These are phyloP conservation scores for Tolypocladium nubicola DNA, from an alignment of 2,329 filamentous ascomycete genomes.

Conservation along the genomic window DNA sequence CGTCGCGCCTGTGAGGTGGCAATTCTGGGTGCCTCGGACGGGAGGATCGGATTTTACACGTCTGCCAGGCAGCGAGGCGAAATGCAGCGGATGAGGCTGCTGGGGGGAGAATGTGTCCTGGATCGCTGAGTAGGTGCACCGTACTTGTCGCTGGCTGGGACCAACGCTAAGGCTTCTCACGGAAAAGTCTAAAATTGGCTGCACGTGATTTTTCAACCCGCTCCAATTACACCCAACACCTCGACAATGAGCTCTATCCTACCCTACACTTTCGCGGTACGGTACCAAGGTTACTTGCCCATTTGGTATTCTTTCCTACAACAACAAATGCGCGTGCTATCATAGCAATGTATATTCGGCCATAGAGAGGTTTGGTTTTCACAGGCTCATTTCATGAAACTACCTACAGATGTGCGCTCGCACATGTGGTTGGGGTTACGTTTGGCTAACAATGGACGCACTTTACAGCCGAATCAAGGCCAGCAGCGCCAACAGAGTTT, in stretches of 20 bases:
- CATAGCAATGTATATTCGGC: background rate
- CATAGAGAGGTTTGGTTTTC: background rate
- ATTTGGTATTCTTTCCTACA: background rate
- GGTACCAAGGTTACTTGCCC: background rate
- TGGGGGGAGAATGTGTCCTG: constrained; percentile 27
- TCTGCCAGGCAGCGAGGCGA: constrained; percentile 13
- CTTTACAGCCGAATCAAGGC: background rate
- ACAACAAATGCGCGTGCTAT: background rate
- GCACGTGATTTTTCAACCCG: constrained; percentile 19
- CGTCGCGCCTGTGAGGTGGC: constrained; percentile 9
- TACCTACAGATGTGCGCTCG: background rate
- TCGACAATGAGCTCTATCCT: background rate
- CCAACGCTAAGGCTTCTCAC: constrained; percentile 17
- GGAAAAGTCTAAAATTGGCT: constrained; percentile 15
- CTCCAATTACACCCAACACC: background rate
- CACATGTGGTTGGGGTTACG: background rate
- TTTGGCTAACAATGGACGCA: background rate
- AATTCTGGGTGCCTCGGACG: constrained; percentile 3
- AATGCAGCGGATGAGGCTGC: constrained; percentile 18
- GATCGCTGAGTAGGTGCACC: constrained; percentile 14
- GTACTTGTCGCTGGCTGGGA: constrained; percentile 14
- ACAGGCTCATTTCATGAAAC: background rate
- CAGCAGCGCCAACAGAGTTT: too few relatives aligned
- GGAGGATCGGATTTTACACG: constrained; percentile 1
- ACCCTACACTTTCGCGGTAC: background rate